Percentiles rank a stretch among this genome's conserved stretches.
These are phyloP conservation scores for Talaromyces wortmannii DNA, from an alignment of 495 filamentous ascomycete genomes.

Conservation along the genomic window DNA sequence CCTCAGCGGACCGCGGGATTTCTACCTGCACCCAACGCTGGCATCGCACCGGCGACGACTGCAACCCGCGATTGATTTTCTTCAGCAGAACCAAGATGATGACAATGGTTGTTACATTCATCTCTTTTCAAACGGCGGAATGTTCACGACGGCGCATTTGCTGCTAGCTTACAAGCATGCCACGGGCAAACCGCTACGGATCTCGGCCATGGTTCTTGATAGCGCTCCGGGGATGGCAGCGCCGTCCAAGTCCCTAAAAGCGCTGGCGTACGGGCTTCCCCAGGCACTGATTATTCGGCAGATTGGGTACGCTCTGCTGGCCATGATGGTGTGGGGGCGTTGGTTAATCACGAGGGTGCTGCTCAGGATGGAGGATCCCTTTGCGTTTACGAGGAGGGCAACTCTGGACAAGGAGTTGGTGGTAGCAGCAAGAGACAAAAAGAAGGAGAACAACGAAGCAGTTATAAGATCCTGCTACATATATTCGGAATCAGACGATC, in stretches of 20 bases:
- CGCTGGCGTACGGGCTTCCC: slow-evolving; percentile 32
- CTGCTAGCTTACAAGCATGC: slow-evolving; percentile 23
- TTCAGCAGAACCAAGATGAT: slow-evolving; percentile 7
- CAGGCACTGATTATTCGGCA: slow-evolving; percentile 23
- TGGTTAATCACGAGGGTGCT: slow-evolving; percentile 13
- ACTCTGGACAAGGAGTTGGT: not conserved
- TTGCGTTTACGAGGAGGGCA: slow-evolving; percentile 1
- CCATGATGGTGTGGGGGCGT: slow-evolving; percentile 8
- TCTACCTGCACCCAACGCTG: slow-evolving; percentile 20
- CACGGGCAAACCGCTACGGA: slow-evolving; percentile 21
- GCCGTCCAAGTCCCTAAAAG: slow-evolving; percentile 16
- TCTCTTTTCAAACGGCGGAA: slow-evolving; percentile 39
- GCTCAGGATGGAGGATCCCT: slow-evolving; percentile 8
- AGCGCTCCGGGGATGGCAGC: slow-evolving; percentile 34
- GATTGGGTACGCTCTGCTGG: slow-evolving; percentile 17
- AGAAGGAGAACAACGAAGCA: not conserved
- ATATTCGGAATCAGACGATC: slow-evolving; percentile 36
- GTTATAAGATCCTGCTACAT: slow-evolving; percentile 29
- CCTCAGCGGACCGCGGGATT: slow-evolving; percentile 27
- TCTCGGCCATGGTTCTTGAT: slow-evolving; percentile 32
- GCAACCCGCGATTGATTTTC: slow-evolving; percentile 27
- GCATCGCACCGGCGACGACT: slow-evolving; percentile 22
- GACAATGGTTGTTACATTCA: slow-evolving; percentile 29
- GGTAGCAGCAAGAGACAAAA: not conserved
- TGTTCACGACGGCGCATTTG: slow-evolving; percentile 21